Conservation (phyloP, 345 rosid genomes). For the Linum lewisii region DNA sequence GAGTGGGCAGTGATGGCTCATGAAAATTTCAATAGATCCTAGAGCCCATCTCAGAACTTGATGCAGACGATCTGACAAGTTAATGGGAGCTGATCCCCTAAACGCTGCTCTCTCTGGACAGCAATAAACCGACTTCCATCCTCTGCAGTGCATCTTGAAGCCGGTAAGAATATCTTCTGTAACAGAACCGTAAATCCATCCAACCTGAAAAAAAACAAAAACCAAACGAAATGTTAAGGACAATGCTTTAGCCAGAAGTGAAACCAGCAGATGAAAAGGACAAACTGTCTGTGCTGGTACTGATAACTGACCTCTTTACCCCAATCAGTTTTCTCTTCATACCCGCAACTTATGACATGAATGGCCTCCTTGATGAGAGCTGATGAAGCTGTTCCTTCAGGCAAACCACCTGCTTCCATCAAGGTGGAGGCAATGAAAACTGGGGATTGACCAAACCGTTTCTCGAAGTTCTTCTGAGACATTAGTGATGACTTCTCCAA, state of each 20-base stretch:
- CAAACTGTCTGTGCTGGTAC: background rate
- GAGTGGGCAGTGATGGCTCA: conserved; percentile 84
- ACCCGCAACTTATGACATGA: conserved; percentile 89
- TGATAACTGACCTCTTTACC: conserved; percentile 79
- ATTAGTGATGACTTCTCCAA: conserved; percentile 83
- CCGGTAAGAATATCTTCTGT: conserved; percentile 91
- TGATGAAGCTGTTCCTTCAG: conserved; percentile 71
- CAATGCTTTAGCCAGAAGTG: background rate
- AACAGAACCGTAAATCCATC: conserved; percentile 93
- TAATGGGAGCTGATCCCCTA: conserved; percentile 93
- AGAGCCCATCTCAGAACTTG: conserved; percentile 97
- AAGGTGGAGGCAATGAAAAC: conserved; percentile 85
- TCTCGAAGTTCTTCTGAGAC: conserved; percentile 94
- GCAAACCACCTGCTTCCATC: conserved; percentile 91
- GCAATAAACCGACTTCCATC: conserved; percentile 89
- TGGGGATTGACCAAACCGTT: conserved; percentile 88
- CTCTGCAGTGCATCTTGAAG: conserved; percentile 95
- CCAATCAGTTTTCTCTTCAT: conserved; percentile 97
- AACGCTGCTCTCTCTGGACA: conserved; percentile 78
- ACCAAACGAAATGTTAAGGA: background rate
- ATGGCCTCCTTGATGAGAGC: conserved; percentile 86
- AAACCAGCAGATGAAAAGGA: background rate
- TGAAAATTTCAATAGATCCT: conserved; percentile 91
- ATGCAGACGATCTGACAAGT: conserved; percentile 83
- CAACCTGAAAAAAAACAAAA: conserved; percentile 41